These are phyloP conservation scores for Akanthomyces uredinophilus DNA, from an alignment of 2,329 filamentous ascomycete species.

Conservation along the genomic window DNA sequence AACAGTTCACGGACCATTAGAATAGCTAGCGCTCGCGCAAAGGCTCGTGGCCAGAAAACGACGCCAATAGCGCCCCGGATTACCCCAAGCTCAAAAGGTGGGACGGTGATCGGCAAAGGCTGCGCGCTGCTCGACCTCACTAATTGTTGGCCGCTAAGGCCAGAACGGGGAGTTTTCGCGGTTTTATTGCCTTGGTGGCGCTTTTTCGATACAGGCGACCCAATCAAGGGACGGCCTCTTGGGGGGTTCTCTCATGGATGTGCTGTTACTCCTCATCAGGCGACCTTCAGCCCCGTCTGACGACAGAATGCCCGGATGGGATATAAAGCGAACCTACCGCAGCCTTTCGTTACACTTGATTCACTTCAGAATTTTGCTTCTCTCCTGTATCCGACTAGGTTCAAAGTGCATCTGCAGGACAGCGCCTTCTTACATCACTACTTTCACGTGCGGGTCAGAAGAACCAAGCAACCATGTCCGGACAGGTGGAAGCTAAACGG, in stretches of 20 bases:
- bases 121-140: neutral
- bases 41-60: neutral
- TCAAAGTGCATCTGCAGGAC: no score
- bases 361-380: no score
- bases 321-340: neutral
- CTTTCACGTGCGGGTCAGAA: neutral
- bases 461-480: constrained; percentile 13
- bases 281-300: neutral
- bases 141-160: neutral
- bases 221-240: neutral
- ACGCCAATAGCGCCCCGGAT: neutral
- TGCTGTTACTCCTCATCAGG: neutral
- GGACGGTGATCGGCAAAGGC: neutral
- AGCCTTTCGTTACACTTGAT: neutral
- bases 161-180: neutral
- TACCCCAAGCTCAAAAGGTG: neutral
- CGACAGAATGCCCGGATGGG: neutral
- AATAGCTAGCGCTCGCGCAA: neutral
- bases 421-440: neutral
- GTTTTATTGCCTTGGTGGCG: neutral
- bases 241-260: neutral
- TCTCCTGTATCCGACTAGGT: no score
- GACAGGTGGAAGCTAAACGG: constrained; percentile 11
- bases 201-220: neutral
- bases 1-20: neutral